These are phyloP conservation scores for Cynara cardunculus DNA, from an alignment of 129 eudicot species.

Conservation along the genomic window DNA sequence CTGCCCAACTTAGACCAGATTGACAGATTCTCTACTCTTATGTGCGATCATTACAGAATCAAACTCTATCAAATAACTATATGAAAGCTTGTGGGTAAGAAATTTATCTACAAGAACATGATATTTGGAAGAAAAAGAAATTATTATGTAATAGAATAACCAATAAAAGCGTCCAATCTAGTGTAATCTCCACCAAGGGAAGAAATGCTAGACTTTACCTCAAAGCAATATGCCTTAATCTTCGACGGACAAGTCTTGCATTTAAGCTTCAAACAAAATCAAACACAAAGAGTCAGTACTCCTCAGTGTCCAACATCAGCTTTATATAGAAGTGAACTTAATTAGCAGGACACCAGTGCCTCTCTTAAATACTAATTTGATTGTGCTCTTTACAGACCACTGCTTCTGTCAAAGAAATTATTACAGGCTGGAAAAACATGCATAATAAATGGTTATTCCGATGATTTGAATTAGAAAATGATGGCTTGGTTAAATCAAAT, in stretches of 20 bases:
- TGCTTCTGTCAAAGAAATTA: background rate
- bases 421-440: background rate
- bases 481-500: background rate
- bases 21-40: no score
- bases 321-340: background rate
- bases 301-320: conserved; percentile 2
- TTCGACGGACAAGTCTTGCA: conserved; percentile 88
- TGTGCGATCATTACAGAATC: conserved; percentile 1
- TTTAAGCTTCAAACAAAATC: conserved; percentile 59
- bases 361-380: background rate
- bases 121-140: background rate
- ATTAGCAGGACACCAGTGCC: background rate
- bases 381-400: background rate
- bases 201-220: conserved; percentile 47
- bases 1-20: background rate
- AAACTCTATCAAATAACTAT: background rate
- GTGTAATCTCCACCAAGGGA: background rate
- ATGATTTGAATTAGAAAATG: background rate
- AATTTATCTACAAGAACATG: background rate
- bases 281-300: conserved; percentile 15
- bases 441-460: background rate
- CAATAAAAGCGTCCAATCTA: background rate
- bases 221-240: conserved; percentile 82
- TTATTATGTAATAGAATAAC: background rate
- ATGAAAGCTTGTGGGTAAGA: background rate